Evolutionary conservation across 192 early-diverging fungal species (phyloP), one percentile per base, ranked within the genome.

Genomic region (Rhizophagus prolifer): DNA sequence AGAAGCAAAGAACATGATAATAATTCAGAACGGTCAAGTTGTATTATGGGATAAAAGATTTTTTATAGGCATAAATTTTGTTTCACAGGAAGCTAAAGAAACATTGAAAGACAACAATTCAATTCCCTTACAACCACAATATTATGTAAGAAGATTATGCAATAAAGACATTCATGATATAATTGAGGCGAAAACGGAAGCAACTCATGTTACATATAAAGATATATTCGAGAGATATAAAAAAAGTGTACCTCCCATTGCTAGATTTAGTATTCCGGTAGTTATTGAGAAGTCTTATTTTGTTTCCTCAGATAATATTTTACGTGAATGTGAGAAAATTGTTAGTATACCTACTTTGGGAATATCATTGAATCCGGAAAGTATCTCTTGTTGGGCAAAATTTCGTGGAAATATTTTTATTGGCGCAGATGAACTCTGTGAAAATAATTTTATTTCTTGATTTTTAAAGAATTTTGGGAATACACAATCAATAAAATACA

Each of bases 41-140:
- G 10, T 73, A 50, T 73, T 73, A 58, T 73, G 71, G 71, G 71
- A 73, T 59, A 73, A 58, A 36, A 73, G 71, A 60, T 73, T 73
- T 73, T 73, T 73, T 34, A n/a, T 73, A 13, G 58, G 34, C 9
- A 14, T 73, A 73, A n/a, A 38, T 41, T 9, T n/a, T 9, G 30
- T 54, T 54, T 54, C 47, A 41, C 21, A 67, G 10, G 41, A 44
- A 44, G 10, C 0, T 41, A 25, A 6, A 23, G 14, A 31, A 41
- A 7, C 41, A 67, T 23, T 21, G 10, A 19, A 44, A 10, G 16
- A 63, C 1, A 9, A 19, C 7, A 67, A 36, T 41, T 54, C 41
- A 21, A 54, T 54, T 54, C 16, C 6, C 6, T 21, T 19, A 19
- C 16, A 16, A 19, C 16, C 50, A 21, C 50, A 19, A 6, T 67